A percentile compares a stretch with the other conserved stretches of the same genome.
Evolutionary conservation across 2,329 filamentous ascomycete species (phyloP).

Genomic region (Diaporthe sp.): DNA sequence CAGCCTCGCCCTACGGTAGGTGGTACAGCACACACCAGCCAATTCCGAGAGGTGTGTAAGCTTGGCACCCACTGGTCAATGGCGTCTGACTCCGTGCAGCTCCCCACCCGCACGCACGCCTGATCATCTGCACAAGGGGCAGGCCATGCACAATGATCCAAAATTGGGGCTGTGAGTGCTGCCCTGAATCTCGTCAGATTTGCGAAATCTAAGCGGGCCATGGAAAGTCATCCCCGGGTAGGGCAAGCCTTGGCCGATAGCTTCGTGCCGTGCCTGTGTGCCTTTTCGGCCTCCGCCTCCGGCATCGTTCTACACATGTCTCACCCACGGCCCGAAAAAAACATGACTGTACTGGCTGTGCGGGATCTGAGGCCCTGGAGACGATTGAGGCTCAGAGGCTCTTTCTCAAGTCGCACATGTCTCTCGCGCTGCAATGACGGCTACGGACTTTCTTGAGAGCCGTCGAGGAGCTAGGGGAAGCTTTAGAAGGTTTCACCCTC

Average conservation of each 20-base stretch:
- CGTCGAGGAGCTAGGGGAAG: constrained; percentile 27
- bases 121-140: constrained; percentile 27
- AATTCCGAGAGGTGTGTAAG: constrained; percentile 15
- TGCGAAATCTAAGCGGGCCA: constrained; percentile 25
- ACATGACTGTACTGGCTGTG: not conserved
- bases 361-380: not conserved
- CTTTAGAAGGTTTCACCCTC: constrained; percentile 22
- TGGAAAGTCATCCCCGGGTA: not conserved
- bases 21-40: not conserved
- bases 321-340: constrained; percentile 23
- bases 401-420: not conserved
- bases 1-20: constrained; percentile 14
- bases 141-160: constrained; percentile 30
- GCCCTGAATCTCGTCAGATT: constrained; percentile 36
- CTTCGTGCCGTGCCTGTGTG: not conserved
- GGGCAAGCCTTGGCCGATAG: not conserved
- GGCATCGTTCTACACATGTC: constrained; percentile 5
- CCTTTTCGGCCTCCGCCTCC: not conserved
- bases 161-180: constrained; percentile 35
- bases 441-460: constrained; percentile 30
- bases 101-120: constrained; percentile 24
- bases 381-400: constrained; percentile 12
- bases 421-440: not conserved
- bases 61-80: constrained; percentile 26
- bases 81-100: constrained; percentile 28